These are phyloP conservation scores for Dioscorea dumetorum DNA, from an alignment of 106 monocot species.

Conservation along the genomic window DNA sequence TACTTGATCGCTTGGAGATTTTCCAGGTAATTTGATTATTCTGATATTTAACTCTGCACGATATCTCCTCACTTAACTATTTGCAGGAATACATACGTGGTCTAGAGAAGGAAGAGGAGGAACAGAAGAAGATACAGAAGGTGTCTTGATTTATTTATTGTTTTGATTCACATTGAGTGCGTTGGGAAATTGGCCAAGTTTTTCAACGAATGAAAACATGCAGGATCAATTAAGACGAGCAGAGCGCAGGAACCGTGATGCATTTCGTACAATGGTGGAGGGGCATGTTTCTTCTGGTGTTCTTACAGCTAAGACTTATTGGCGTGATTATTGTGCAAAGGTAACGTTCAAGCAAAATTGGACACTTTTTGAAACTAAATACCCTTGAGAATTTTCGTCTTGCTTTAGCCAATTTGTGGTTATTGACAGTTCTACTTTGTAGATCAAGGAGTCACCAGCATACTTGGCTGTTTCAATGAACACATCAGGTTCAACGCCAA, in stretches of 20 bases:
- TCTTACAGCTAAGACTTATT: slow-evolving; percentile 88
- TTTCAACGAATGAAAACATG: neutral
- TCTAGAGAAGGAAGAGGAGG: slow-evolving; percentile 95
- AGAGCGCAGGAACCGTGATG: slow-evolving; percentile 94
- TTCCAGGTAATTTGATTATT: slow-evolving; percentile 54
- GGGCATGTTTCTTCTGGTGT: slow-evolving; percentile 58
- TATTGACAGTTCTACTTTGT: slow-evolving; percentile 1
- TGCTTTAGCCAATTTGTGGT: neutral
- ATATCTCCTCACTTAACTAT: slow-evolving; percentile 11
- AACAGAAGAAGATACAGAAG: slow-evolving; percentile 83
- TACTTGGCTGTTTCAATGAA: slow-evolving; percentile 78
- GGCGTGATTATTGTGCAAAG: slow-evolving; percentile 93
- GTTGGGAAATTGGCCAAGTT: neutral
- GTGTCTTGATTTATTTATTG: slow-evolving; percentile 18
- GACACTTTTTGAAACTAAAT: neutral
- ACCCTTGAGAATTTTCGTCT: no score
- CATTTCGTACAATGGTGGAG: slow-evolving; percentile 86
- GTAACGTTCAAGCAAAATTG: slow-evolving; percentile 15
- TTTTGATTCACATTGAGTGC: no score
- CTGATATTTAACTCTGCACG: neutral
- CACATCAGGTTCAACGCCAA: slow-evolving; percentile 89
- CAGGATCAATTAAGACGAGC: slow-evolving; percentile 66
- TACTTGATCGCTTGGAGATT: slow-evolving; percentile 82
- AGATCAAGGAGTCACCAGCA: slow-evolving; percentile 65
- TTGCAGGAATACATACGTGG: slow-evolving; percentile 84